Evolutionary conservation across 202 grass and related monocot genomes (phyloP).

Genomic region (Saccharum hybrid): DNA sequence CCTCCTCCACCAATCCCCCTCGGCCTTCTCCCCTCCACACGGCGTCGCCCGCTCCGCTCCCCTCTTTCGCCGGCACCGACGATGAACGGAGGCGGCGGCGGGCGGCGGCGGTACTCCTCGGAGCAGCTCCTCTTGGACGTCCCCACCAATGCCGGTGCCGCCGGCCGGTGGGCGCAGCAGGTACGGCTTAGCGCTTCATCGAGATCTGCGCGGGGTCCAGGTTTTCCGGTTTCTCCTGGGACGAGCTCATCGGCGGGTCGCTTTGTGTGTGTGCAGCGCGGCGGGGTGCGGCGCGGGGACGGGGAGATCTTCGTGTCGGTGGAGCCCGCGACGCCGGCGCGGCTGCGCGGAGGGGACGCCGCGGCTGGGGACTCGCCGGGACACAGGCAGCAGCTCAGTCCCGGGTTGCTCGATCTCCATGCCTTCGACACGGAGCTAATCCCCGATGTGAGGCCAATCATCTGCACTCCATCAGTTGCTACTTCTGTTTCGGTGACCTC

Average conservation of each 20-base stretch:
- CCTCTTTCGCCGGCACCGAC: constrained; percentile 46
- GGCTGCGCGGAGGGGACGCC: constrained; percentile 61
- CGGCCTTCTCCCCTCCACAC: constrained; percentile 12
- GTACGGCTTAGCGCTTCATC: constrained; percentile 21
- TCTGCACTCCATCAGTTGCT: constrained; percentile 1
- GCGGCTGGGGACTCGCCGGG: constrained; percentile 57
- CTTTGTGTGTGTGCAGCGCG: constrained; percentile 39
- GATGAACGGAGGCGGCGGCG: constrained; percentile 55
- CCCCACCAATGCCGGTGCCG: constrained; percentile 50
- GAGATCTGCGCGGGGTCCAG: constrained; percentile 51
- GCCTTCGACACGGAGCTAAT: constrained; percentile 93
- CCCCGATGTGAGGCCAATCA: constrained; percentile 63
- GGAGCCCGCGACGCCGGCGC: constrained; percentile 59
- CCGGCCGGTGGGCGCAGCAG: constrained; percentile 48
- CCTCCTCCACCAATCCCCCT: neutral
- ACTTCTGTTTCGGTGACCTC: constrained; percentile 7
- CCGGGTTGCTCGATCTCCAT: constrained; percentile 92
- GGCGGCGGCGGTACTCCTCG: constrained; percentile 63
- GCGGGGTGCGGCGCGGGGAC: constrained; percentile 62
- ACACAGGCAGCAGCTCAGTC: constrained; percentile 73
- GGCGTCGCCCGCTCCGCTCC: neutral
- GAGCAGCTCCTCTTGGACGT: constrained; percentile 81
- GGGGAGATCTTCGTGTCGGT: constrained; percentile 76
- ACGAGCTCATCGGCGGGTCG: neutral
- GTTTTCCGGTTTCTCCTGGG: neutral